Percentiles rank a stretch among this genome's conserved stretches.
Evolutionary conservation across 179 eudicot species (phyloP).

Genomic region (Spinacia oleracea): DNA sequence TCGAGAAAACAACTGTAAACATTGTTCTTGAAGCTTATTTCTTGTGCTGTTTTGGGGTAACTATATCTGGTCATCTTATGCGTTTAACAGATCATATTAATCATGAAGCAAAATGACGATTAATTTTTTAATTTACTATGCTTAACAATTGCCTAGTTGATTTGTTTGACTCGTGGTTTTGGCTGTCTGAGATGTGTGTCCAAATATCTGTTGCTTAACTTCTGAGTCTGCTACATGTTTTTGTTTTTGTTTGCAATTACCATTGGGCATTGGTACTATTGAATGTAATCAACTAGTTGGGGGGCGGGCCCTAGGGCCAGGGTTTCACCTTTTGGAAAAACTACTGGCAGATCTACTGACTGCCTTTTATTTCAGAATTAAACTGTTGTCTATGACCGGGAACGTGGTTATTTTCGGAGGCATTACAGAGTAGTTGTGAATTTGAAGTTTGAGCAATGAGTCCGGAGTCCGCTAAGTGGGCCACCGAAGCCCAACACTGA

Average conservation of each 20-base stretch:
- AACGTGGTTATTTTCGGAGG: not conserved
- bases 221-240: too few species aligned
- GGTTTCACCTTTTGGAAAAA: too few species aligned
- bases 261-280: too few species aligned
- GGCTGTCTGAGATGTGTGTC: too few species aligned
- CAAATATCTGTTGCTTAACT: not conserved
- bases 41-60: not conserved
- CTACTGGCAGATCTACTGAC: not conserved
- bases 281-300: too few species aligned
- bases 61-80: not conserved
- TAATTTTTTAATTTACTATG: not conserved
- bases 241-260: too few species aligned
- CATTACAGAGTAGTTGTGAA: constrained; percentile 28
- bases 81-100: not conserved
- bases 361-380: not conserved
- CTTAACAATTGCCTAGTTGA: not conserved
- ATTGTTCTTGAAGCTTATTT: not conserved
- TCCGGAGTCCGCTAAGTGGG: constrained; percentile 31
- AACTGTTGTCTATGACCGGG: not conserved
- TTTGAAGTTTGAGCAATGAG: constrained; percentile 41
- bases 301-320: too few species aligned
- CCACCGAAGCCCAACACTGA: constrained; percentile 37
- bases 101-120: not conserved
- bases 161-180: not conserved
- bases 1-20: not conserved